A percentile compares a stretch with the other conserved stretches of the same genome.
Conservation (phyloP, 228 moss, liverwort and hornwort species). For the Sphagnum magellanicum region DNA sequence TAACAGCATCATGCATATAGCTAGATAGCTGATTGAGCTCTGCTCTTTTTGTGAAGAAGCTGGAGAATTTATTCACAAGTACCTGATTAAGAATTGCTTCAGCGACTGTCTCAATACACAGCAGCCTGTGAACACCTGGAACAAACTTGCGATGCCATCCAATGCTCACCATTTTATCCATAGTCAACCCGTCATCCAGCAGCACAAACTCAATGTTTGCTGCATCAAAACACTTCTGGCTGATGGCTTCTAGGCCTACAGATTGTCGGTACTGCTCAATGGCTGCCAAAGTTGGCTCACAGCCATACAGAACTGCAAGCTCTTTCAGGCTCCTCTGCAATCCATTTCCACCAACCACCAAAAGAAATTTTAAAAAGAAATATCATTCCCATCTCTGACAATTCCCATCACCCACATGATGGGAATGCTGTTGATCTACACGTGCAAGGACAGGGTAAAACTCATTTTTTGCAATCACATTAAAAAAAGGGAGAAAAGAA, state of each 20-base stretch:
- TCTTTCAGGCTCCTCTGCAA: slow-evolving; percentile 73
- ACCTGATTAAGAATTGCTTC: slow-evolving; percentile 79
- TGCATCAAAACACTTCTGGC: slow-evolving; percentile 77
- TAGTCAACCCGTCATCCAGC: slow-evolving; percentile 70
- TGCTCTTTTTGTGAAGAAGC: not conserved
- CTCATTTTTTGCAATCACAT: no score
- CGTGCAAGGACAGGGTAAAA: no score
- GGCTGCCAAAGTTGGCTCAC: slow-evolving; percentile 45
- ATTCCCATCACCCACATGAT: no score
- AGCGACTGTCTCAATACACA: slow-evolving; percentile 91
- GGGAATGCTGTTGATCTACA: no score
- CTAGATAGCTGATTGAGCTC: no score
- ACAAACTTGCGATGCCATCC: slow-evolving; percentile 74
- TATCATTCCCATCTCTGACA: no score
- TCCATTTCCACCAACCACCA: no score
- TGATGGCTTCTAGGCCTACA: slow-evolving; percentile 42
- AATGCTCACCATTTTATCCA: slow-evolving; percentile 72
- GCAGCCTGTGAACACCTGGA: slow-evolving; percentile 67
- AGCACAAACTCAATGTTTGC: slow-evolving; percentile 87
- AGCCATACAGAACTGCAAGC: slow-evolving; percentile 59
- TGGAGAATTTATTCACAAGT: not conserved
- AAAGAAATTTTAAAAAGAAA: no score
- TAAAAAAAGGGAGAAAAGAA: no score
- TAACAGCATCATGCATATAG: not conserved
- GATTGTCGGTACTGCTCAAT: slow-evolving; percentile 62